Base-by-base conservation (phyloP, 306 rosid genomes). In the Arachis hypogaea region DNA sequence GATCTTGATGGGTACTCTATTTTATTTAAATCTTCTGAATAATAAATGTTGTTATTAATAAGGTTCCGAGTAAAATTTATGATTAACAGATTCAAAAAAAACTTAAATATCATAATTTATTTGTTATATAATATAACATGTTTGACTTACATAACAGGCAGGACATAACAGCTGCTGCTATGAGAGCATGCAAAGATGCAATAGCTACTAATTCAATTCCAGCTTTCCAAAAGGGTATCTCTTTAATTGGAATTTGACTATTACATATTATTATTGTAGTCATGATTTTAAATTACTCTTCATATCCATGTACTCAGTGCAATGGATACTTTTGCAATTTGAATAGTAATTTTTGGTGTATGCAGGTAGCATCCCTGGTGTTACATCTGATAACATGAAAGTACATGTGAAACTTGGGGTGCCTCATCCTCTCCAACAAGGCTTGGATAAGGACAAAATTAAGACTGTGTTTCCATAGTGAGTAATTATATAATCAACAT, bases 111-210 rank as follows among this genome's bases (percentile, higher is more conserved):
- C 12, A 46, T 9, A 46, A 46, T 46, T 46, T 9, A 46, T 46
- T 46, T 46, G 51, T 4, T 3, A 9, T 8, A 46, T 8, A 8
- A 9, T 8, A 46, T 69, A 2, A 28, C 29, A 7, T 63, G 41
- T n/a, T 30, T 54, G 29, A 61, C 14, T 11, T 36, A 16, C 33
- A 38, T 49, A 7, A 77, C 85, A 86, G 97, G 56, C 92, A 91
- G 80, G 88, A 88, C 72, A 75, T 91, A 47, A 91, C 97, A 66
- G 80, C 88, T 51, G 97, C 94, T 18, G 94, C 97, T 11, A 91
- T 87, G 94, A 78, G 92, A 58, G 92, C 97, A 12, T 91, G 97
- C 77, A 85, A 89, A 78, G 90, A 91, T 76, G 97, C 94, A 68
- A 88, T 91, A 74, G 76, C 94, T 51, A 80, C 97, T 71, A 91